These are phyloP conservation scores for Ogataea trehaloabstinens DNA, from an alignment of 805 yeast species.

Conservation along the genomic window DNA sequence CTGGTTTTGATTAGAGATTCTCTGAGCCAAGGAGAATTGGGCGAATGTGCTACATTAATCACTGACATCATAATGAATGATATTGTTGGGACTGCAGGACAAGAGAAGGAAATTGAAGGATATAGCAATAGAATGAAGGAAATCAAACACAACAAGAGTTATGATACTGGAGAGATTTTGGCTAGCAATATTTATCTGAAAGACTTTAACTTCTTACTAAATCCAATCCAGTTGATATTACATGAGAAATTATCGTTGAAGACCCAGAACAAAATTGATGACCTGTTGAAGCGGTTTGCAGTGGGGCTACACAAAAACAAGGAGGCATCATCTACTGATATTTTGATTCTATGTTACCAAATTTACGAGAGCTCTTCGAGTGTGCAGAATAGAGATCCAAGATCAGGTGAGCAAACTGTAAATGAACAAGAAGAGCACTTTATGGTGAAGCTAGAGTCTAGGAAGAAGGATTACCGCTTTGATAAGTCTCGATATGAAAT, in stretches of 20 bases:
- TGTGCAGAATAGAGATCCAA: slow-evolving; percentile 16
- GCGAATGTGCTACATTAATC: slow-evolving; percentile 55
- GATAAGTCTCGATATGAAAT: slow-evolving; percentile 56
- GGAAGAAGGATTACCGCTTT: slow-evolving; percentile 49
- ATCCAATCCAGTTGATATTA: slow-evolving; percentile 66
- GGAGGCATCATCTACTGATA: slow-evolving; percentile 53
- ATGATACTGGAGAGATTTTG: slow-evolving; percentile 79
- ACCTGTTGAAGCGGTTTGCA: slow-evolving; percentile 70
- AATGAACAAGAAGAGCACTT: slow-evolving; percentile 51
- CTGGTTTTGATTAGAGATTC: slow-evolving; percentile 46
- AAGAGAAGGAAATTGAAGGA: slow-evolving; percentile 93
- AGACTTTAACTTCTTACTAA: slow-evolving; percentile 54
- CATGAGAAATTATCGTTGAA: slow-evolving; percentile 63
- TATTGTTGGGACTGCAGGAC: slow-evolving; percentile 85
- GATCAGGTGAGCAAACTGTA: slow-evolving; percentile 16
- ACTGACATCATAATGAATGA: slow-evolving; percentile 86
- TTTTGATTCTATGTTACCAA: slow-evolving; percentile 71
- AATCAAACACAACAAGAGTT: slow-evolving; percentile 85
- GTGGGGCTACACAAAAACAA: slow-evolving; percentile 75
- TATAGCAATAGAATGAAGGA: slow-evolving; percentile 84
- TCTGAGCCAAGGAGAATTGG: slow-evolving; percentile 70
- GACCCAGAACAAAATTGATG: slow-evolving; percentile 73
- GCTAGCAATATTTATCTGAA: slow-evolving; percentile 61
- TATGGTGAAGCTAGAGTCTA: slow-evolving; percentile 68
- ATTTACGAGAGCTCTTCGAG: slow-evolving; percentile 53